These are phyloP conservation scores for Solanum medicagineum DNA, from an alignment of 257 asterid species.

Conservation along the genomic window DNA sequence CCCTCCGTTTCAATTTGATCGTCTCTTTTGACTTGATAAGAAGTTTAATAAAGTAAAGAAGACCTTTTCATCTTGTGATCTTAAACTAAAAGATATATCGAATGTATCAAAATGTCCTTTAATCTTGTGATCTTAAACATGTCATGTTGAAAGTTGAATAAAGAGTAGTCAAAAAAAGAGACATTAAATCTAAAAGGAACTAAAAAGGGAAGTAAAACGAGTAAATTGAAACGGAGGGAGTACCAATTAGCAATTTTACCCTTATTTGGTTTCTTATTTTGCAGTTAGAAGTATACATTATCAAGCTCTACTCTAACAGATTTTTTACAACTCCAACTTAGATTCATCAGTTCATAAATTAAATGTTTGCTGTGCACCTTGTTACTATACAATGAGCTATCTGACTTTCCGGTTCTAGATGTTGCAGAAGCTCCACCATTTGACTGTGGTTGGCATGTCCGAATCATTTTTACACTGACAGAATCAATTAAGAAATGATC, in stretches of 20 bases:
- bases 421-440: slow-evolving; percentile 35
- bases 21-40: background rate
- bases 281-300: background rate
- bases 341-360: background rate
- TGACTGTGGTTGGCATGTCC: slow-evolving; percentile 73
- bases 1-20: background rate
- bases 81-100: background rate
- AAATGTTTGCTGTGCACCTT: slow-evolving; percentile 35
- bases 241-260: background rate
- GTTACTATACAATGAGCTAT: slow-evolving; percentile 39
- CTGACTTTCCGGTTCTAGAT: slow-evolving; percentile 52
- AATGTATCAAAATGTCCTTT: background rate
- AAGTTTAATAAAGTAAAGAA: background rate
- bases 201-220: background rate
- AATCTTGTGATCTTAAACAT: background rate
- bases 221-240: background rate
- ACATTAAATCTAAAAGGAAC: background rate
- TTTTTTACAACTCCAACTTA: background rate
- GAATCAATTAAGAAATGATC: background rate
- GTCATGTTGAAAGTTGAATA: too few species aligned
- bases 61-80: background rate
- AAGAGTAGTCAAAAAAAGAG: background rate
- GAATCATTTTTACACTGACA: slow-evolving; percentile 76
- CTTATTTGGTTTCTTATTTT: background rate
- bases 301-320: background rate